phyloP scores from a whole-genome alignment of 169 alveolate genomes.

The Nephromyces sp. region DNA sequence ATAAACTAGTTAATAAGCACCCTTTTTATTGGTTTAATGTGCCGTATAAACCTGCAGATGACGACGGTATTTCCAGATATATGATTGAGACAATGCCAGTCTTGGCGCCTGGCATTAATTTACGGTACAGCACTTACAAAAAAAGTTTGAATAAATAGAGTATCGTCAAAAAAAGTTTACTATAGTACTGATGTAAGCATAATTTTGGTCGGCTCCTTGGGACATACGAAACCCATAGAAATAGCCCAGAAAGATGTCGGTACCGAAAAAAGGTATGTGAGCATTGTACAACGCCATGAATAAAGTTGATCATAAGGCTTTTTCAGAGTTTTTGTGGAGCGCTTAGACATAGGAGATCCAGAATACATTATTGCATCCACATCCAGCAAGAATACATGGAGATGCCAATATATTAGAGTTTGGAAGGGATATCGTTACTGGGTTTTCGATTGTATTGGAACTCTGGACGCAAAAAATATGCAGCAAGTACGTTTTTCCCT shows the following conservation, averaged over 20 bases:
- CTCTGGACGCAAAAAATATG: constrained; percentile 36
- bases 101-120: constrained; percentile 51
- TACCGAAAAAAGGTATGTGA: constrained; percentile 44
- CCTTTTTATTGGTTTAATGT: too few species aligned
- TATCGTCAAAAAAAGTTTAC: too few species aligned
- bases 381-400: constrained; percentile 57
- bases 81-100: constrained; percentile 65
- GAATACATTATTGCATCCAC: constrained; percentile 55
- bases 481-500: constrained; percentile 27
- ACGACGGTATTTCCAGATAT: constrained; percentile 60
- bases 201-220: constrained; percentile 50
- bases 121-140: constrained; percentile 16
- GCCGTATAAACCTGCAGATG: too few species aligned
- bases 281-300: constrained; percentile 36
- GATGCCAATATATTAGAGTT: constrained; percentile 66
- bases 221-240: constrained; percentile 55
- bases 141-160: too few species aligned
- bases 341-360: constrained; percentile 66
- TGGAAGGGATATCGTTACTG: constrained; percentile 70
- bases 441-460: constrained; percentile 71
- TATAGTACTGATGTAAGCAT: too few species aligned
- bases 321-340: constrained; percentile 39
- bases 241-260: constrained; percentile 57
- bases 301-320: not conserved
- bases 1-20: too few species aligned